phyloP scores from a whole-genome alignment of 257 asterid genomes.

The Cynanchum wilfordii region DNA sequence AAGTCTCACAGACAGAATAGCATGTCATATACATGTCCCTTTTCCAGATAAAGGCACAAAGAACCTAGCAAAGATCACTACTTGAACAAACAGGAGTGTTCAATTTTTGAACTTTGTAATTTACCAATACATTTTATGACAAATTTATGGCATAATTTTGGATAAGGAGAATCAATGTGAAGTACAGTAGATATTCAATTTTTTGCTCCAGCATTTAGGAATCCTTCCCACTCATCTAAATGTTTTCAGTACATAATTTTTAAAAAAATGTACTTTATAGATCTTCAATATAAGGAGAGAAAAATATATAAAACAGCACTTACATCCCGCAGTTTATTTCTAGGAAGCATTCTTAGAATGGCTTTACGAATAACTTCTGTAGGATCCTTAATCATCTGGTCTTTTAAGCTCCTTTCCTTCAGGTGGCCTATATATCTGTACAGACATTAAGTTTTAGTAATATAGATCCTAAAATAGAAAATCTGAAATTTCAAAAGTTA shows the following conservation, averaged over 20 bases:
- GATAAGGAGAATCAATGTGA: neutral
- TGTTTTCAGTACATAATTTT: neutral
- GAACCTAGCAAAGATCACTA: neutral
- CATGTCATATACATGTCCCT: neutral
- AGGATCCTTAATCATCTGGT: constrained; percentile 97
- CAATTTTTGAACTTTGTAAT: neutral
- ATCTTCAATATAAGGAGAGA: neutral
- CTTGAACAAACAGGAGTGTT: neutral
- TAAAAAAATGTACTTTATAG: neutral
- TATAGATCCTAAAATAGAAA: neutral
- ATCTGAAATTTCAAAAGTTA: neutral
- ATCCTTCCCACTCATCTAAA: neutral
- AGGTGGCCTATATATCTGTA: constrained; percentile 83
- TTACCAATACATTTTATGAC: neutral
- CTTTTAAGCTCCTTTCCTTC: constrained; percentile 91
- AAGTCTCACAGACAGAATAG: neutral
- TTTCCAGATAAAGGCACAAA: constrained; percentile 1
- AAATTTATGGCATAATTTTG: neutral
- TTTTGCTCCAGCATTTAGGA: neutral
- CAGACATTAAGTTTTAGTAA: neutral
- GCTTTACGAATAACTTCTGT: constrained; percentile 98
- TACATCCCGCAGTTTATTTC: constrained; percentile 93
- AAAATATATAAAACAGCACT: constrained; percentile 27
- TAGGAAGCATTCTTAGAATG: constrained; percentile 89
- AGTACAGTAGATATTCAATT: neutral